Evolutionary conservation across 306 rosid species (phyloP).

Genomic region (Medicago arabica): DNA sequence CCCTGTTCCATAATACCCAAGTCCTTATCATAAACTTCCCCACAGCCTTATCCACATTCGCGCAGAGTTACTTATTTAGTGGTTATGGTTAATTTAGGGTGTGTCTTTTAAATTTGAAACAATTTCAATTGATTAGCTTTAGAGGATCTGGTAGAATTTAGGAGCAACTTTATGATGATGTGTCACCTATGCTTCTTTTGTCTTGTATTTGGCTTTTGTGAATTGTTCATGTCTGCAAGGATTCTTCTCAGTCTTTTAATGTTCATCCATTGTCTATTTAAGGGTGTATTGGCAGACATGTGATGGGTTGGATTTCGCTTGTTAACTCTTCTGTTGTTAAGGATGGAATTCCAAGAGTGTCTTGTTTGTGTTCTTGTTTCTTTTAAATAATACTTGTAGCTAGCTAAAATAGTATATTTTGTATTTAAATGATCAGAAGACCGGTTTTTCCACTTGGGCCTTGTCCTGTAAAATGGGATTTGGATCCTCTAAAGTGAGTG

Average conservation of each 20-base stretch:
- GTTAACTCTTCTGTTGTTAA: background rate
- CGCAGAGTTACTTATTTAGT: constrained; percentile 4
- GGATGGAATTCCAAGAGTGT: background rate
- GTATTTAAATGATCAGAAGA: background rate
- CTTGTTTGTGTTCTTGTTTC: background rate
- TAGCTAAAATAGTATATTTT: background rate
- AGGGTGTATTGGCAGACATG: background rate
- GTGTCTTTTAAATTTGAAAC: background rate
- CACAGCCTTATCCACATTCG: no score
- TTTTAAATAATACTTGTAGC: background rate
- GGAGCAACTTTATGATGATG: background rate
- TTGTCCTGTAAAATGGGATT: background rate
- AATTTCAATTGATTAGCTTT: background rate
- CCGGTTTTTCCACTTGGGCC: background rate
- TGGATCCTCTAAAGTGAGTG: no score
- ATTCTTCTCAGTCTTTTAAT: constrained; percentile 2
- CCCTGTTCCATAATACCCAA: no score
- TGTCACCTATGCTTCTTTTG: background rate
- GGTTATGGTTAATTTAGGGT: constrained; percentile 20
- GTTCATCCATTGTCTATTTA: background rate
- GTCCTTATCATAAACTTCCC: no score
- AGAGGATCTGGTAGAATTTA: background rate
- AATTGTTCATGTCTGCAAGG: background rate
- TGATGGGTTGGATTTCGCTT: background rate
- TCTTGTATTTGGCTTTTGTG: background rate